Percentiles rank a stretch among this genome's conserved stretches.
phyloP scores from a whole-genome alignment of 495 filamentous ascomycete species.

The Daldinia vernicosa region DNA sequence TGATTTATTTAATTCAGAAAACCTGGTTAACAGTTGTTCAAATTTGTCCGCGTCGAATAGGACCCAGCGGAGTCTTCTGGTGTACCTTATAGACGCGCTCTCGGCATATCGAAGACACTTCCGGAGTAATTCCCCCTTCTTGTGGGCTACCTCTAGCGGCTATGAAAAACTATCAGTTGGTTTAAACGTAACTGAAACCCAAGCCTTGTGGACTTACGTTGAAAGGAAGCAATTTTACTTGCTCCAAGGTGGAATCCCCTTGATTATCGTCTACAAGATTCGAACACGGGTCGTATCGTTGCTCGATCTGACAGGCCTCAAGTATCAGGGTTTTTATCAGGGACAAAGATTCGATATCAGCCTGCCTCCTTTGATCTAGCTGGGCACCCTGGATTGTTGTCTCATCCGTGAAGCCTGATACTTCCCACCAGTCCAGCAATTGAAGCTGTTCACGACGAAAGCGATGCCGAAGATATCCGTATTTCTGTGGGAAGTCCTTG shows the following conservation, averaged over 20 bases:
- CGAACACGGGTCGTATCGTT: background rate
- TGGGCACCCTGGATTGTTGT: background rate
- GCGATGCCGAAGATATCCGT: background rate
- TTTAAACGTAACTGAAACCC: too few relatives aligned
- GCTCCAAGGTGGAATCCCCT: background rate
- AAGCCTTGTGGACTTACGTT: too few relatives aligned
- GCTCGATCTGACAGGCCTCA: background rate
- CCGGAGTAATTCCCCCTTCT: background rate
- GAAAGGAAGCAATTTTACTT: background rate
- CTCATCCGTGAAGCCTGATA: background rate
- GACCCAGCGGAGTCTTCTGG: background rate
- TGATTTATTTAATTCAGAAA: background rate
- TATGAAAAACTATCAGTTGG: too few relatives aligned
- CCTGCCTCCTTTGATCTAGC: background rate
- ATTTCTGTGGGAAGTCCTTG: background rate
- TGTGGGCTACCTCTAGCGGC: background rate
- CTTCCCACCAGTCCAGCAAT: background rate
- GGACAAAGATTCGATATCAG: background rate
- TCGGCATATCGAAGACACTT: too few relatives aligned
- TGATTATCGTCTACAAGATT: background rate
- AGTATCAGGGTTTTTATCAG: background rate
- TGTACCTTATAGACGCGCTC: too few relatives aligned
- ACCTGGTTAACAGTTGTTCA: background rate
- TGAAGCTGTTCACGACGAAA: background rate
- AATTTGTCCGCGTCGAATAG: background rate